Conservation (phyloP, 2,329 filamentous ascomycete genomes). For the Stachybotrys elegans region DNA sequence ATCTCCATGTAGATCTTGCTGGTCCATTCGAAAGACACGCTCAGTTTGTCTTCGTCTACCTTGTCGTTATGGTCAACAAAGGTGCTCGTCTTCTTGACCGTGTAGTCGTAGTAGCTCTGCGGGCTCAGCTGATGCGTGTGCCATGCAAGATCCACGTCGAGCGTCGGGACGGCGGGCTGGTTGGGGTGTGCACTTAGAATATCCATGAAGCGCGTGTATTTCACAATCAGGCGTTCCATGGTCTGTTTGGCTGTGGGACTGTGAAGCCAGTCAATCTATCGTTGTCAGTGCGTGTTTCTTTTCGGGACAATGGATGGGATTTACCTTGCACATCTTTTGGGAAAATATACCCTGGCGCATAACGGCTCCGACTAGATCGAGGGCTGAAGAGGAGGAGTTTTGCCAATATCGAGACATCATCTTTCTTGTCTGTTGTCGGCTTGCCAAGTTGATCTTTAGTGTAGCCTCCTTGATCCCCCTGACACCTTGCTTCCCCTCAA, state of each 20-base stretch:
- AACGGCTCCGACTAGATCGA: constrained; percentile 62
- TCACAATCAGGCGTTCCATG: constrained; percentile 58
- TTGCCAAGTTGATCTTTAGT: constrained; percentile 13
- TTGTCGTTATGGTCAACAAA: constrained; percentile 85
- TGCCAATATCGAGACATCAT: constrained; percentile 71
- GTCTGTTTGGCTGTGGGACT: constrained; percentile 60
- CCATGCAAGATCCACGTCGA: constrained; percentile 73
- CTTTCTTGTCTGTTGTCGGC: constrained; percentile 30
- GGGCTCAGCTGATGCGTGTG: constrained; percentile 76
- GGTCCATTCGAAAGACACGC: constrained; percentile 66
- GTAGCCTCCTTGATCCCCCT: not conserved
- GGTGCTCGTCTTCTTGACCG: constrained; percentile 36
- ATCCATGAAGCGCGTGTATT: constrained; percentile 59
- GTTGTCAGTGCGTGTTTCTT: not conserved
- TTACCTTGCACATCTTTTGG: constrained; percentile 62
- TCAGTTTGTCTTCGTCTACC: constrained; percentile 62
- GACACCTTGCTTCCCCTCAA: not conserved
- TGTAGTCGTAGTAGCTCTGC: constrained; percentile 55
- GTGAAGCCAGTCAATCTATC: constrained; percentile 67
- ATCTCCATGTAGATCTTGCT: constrained; percentile 61
- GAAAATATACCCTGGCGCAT: constrained; percentile 61
- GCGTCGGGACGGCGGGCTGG: constrained; percentile 59
- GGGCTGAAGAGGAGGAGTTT: constrained; percentile 58
- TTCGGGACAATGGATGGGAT: not conserved
- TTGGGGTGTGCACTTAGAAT: constrained; percentile 47